Evolutionary conservation across 169 alveolate species (phyloP).

Genomic region (Cryptosporidium ubiquitum): DNA sequence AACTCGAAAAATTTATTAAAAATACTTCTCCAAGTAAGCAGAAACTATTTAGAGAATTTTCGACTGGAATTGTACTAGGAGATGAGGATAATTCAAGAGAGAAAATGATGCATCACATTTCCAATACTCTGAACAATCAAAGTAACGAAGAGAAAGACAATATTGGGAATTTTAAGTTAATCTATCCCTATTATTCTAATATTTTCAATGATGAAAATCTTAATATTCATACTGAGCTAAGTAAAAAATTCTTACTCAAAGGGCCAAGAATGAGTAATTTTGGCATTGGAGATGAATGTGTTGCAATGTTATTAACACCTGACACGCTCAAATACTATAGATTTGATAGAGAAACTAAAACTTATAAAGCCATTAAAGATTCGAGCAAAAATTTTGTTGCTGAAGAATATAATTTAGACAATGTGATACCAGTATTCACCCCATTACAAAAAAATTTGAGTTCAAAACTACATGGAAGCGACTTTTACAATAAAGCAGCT

Average conservation of each 20-base stretch:
- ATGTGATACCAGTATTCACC: constrained; percentile 8
- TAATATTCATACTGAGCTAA: background rate
- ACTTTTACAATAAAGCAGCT: constrained; percentile 39
- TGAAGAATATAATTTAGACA: constrained; percentile 13
- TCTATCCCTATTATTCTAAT: constrained; percentile 49
- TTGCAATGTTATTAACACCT: constrained; percentile 32
- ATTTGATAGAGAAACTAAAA: background rate
- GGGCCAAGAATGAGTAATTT: background rate
- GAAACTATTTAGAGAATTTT: constrained; percentile 44
- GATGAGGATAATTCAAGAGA: constrained; percentile 17
- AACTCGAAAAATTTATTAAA: background rate
- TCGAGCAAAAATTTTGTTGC: background rate
- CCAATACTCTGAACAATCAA: background rate
- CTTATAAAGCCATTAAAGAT: background rate
- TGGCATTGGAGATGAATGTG: constrained; percentile 8
- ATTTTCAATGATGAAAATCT: constrained; percentile 34
- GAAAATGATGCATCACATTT: constrained; percentile 19
- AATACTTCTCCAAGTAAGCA: constrained; percentile 40
- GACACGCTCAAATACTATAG: background rate
- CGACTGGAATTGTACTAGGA: constrained; percentile 32
- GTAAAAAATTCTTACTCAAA: background rate
- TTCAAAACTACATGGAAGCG: constrained; percentile 57
- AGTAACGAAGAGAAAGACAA: constrained; percentile 9
- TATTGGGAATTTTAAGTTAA: background rate
- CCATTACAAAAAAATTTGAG: constrained; percentile 68